Conservation (phyloP, 176 grass and related monocot genomes). For the Poa pratensis region DNA sequence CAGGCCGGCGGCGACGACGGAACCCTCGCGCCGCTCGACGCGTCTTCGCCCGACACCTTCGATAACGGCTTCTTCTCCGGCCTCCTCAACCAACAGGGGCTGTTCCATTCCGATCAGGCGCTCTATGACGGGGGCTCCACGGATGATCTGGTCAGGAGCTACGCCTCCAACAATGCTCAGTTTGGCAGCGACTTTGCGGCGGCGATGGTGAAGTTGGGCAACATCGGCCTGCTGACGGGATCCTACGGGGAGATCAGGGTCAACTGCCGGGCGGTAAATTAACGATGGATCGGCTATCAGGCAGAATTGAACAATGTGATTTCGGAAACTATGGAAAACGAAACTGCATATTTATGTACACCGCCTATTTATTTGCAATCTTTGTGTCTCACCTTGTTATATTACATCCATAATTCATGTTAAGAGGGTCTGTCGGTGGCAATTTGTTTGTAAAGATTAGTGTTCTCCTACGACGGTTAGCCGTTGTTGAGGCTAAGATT, state of each 20-base stretch:
- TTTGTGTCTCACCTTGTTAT: neutral
- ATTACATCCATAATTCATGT: neutral
- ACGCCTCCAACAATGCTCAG: constrained; percentile 12
- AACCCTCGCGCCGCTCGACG: constrained; percentile 49
- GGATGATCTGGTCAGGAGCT: constrained; percentile 38
- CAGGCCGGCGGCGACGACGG: constrained; percentile 40
- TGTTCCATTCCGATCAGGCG: constrained; percentile 71
- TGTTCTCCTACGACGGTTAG: no score
- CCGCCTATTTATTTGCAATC: neutral
- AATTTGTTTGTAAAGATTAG: neutral
- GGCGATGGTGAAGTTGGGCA: constrained; percentile 54
- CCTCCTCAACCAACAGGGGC: constrained; percentile 37
- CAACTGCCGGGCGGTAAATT: constrained; percentile 55
- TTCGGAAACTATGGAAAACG: no score
- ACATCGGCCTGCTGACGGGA: constrained; percentile 49
- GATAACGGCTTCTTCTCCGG: constrained; percentile 59
- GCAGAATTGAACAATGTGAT: neutral
- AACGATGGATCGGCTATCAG: neutral
- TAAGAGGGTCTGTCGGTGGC: neutral
- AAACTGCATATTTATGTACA: neutral
- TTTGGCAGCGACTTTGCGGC: constrained; percentile 49
- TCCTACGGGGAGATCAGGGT: constrained; percentile 50
- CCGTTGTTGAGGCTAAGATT: no score
- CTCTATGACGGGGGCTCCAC: constrained; percentile 47
- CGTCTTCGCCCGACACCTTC: constrained; percentile 41